Conservation (phyloP, 176 grass and related monocot genomes). For the Miscanthus lutarioriparius region DNA sequence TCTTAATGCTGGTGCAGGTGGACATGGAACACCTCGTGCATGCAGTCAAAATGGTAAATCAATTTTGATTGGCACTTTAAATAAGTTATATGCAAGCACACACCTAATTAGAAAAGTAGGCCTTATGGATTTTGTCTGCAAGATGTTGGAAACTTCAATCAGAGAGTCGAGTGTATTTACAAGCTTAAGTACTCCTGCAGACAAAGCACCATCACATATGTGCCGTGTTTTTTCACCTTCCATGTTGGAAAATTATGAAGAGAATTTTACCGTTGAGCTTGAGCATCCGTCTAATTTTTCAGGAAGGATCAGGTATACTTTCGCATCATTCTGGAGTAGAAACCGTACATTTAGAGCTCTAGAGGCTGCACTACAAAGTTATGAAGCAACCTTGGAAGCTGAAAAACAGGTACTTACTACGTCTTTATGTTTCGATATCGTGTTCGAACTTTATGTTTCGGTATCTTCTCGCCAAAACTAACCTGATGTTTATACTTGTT, state of each 20-base stretch:
- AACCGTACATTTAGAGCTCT: constrained; percentile 72
- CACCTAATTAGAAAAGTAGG: constrained; percentile 18
- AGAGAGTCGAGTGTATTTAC: constrained; percentile 6
- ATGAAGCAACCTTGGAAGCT: constrained; percentile 64
- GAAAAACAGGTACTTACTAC: constrained; percentile 74
- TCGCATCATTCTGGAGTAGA: constrained; percentile 97
- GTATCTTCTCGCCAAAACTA: constrained; percentile 7
- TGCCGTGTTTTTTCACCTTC: constrained; percentile 17
- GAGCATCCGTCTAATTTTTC: constrained; percentile 36
- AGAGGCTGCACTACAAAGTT: constrained; percentile 49
- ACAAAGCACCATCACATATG: neutral
- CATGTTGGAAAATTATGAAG: constrained; percentile 32
- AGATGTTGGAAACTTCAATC: constrained; percentile 18
- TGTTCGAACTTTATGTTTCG: constrained; percentile 12
- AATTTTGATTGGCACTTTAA: constrained; percentile 16
- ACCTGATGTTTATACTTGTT: constrained; percentile 21
- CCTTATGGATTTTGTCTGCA: constrained; percentile 10
- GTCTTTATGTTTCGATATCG: neutral
- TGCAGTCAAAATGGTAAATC: constrained; percentile 62
- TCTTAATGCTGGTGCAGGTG: constrained; percentile 64
- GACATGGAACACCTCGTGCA: constrained; percentile 58
- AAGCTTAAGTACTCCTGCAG: constrained; percentile 27
- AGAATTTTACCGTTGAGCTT: constrained; percentile 23
- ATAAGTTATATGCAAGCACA: constrained; percentile 5
- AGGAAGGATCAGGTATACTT: constrained; percentile 86